These are phyloP conservation scores for Cucurbita pepo DNA, from an alignment of 306 rosid genomes.

Conservation along the genomic window DNA sequence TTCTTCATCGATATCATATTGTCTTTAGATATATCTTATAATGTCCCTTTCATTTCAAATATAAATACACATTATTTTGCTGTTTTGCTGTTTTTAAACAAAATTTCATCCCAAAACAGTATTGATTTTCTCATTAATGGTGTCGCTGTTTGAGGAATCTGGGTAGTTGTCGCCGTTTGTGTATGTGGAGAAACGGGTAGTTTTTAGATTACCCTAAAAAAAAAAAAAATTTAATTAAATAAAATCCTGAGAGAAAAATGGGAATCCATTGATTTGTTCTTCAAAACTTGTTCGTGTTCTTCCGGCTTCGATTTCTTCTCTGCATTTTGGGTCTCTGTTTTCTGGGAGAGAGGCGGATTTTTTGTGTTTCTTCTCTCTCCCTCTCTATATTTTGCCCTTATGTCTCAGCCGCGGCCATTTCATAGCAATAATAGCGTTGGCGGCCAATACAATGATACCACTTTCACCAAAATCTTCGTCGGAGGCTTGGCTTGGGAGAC, in stretches of 20 bases:
- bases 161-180: constrained; percentile 20
- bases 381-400: background rate
- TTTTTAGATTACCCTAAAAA: no score
- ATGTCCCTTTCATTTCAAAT: background rate
- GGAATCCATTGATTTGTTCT: constrained; percentile 18
- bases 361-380: background rate
- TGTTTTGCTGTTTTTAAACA: background rate
- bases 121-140: constrained; percentile 51
- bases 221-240: no score
- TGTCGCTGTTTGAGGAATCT: constrained; percentile 46
- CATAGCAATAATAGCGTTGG: constrained; percentile 27
- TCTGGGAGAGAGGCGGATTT: constrained; percentile 5
- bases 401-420: constrained; percentile 71
- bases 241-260: background rate
- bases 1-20: background rate
- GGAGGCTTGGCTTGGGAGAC: constrained; percentile 99
- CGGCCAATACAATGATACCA: constrained; percentile 49
- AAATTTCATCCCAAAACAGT: constrained; percentile 17
- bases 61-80: background rate
- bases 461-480: constrained; percentile 80
- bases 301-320: background rate
- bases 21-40: constrained; percentile 2
- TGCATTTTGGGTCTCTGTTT: background rate
- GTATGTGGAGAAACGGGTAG: background rate
- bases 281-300: background rate